Percentiles rank a stretch among this genome's conserved stretches.
Evolutionary conservation across 2,329 filamentous ascomycete species (phyloP).

Genomic region (Cladophialophora carrionii): DNA sequence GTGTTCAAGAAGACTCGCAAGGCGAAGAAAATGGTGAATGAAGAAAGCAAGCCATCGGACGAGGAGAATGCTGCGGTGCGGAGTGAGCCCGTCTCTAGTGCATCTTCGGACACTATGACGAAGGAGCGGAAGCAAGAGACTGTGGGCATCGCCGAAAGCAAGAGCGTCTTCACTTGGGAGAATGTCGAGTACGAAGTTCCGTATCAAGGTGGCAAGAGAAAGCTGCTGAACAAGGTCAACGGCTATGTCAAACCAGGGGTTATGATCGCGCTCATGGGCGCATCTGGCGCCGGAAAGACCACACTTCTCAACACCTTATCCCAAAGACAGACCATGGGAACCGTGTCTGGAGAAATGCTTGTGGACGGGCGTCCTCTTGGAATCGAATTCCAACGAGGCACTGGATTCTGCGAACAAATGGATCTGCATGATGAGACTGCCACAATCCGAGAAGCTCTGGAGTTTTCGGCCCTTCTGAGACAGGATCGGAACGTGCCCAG

Average conservation of each 20-base stretch:
- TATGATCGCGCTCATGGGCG: slow-evolving; percentile 80
- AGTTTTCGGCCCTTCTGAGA: slow-evolving; percentile 69
- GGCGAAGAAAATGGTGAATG: slow-evolving; percentile 58
- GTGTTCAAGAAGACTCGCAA: slow-evolving; percentile 71
- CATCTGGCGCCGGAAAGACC: slow-evolving; percentile 80
- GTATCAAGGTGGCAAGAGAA: slow-evolving; percentile 63
- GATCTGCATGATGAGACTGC: slow-evolving; percentile 71
- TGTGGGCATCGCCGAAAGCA: slow-evolving; percentile 58
- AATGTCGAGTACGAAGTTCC: slow-evolving; percentile 74
- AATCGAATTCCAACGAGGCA: slow-evolving; percentile 67
- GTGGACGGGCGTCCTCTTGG: slow-evolving; percentile 67
- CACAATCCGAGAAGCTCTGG: slow-evolving; percentile 68
- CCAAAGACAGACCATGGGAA: slow-evolving; percentile 69
- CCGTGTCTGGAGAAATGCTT: slow-evolving; percentile 70
- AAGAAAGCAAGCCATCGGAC: slow-evolving; percentile 53
- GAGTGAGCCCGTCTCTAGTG: slow-evolving; percentile 40
- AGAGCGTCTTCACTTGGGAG: slow-evolving; percentile 71
- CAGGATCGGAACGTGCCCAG: slow-evolving; percentile 60
- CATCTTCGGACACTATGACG: slow-evolving; percentile 41
- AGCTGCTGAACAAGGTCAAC: slow-evolving; percentile 69
- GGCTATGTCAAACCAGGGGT: slow-evolving; percentile 80
- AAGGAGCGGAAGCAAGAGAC: slow-evolving; percentile 45
- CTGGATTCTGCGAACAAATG: slow-evolving; percentile 73
- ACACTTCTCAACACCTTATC: slow-evolving; percentile 78
- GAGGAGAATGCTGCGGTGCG: slow-evolving; percentile 56